These are phyloP conservation scores for Amanita subjunquillea DNA, from an alignment of 768 basidiomycete genomes.

Conservation along the genomic window DNA sequence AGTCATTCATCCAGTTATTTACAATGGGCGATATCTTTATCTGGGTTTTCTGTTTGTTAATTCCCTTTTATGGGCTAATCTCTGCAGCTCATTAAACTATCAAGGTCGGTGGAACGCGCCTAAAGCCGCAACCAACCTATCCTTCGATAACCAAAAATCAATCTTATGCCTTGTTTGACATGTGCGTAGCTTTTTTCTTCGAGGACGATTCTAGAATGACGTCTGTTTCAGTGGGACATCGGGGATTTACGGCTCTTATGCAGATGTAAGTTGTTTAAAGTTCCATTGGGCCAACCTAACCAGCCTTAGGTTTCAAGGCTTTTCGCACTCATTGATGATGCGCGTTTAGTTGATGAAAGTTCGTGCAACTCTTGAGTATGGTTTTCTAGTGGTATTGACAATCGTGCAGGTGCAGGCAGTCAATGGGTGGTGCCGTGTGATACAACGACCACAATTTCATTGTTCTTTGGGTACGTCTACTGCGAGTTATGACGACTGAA, in stretches of 20 bases:
- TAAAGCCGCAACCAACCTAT: constrained; percentile 57
- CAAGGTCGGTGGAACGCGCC: constrained; percentile 45
- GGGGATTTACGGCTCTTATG: constrained; percentile 69
- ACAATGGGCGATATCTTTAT: constrained; percentile 62
- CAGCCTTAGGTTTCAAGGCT: constrained; percentile 50
- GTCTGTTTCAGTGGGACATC: constrained; percentile 42
- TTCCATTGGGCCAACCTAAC: background rate
- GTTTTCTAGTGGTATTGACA: background rate
- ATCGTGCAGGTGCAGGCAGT: constrained; percentile 27
- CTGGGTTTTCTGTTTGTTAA: constrained; percentile 38
- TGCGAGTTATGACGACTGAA: background rate
- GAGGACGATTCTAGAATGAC: background rate
- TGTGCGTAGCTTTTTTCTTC: constrained; percentile 34
- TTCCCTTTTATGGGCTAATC: background rate
- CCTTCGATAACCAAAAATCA: constrained; percentile 38
- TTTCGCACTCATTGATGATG: constrained; percentile 46
- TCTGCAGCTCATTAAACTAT: background rate
- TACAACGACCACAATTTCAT: constrained; percentile 43
- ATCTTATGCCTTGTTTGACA: constrained; percentile 63
- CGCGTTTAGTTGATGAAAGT: constrained; percentile 61
- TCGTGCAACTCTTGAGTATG: constrained; percentile 11
- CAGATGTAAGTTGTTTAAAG: constrained; percentile 41
- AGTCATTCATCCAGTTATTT: constrained; percentile 60
- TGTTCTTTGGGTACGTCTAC: constrained; percentile 54
- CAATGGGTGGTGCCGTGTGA: constrained; percentile 74